Conservation (phyloP, 306 rosid species). For the Ormosia semicastrata region DNA sequence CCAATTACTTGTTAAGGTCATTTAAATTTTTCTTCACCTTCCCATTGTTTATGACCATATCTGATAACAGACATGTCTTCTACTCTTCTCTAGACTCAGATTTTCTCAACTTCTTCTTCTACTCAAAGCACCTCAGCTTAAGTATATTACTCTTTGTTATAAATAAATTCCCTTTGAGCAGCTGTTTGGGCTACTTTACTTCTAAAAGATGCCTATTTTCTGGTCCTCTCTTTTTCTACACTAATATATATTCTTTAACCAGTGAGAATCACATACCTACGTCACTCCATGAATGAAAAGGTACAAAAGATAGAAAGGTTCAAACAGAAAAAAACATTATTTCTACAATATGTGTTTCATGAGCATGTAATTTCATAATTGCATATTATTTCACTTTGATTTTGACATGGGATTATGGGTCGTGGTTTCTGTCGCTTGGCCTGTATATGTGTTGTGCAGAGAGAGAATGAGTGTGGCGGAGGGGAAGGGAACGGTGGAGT, state of each 20-base stretch:
- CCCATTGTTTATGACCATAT: neutral
- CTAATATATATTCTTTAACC: neutral
- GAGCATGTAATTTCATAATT: too few relatives aligned
- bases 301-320: neutral
- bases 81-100: neutral
- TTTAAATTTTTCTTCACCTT: neutral
- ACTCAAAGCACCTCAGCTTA: neutral
- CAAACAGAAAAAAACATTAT: neutral
- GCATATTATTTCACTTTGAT: too few relatives aligned
- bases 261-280: neutral
- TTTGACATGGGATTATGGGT: too few relatives aligned
- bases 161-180: neutral
- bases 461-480: too few relatives aligned
- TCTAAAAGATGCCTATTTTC: neutral
- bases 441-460: too few relatives aligned
- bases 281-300: neutral
- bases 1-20: too few relatives aligned
- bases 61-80: neutral
- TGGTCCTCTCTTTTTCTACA: neutral
- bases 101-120: conserved; percentile 13
- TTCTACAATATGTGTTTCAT: too few relatives aligned
- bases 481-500: too few relatives aligned
- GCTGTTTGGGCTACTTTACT: neutral
- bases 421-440: too few relatives aligned
- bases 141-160: neutral